These are phyloP conservation scores for Anthoceros angustus DNA, from an alignment of 225 moss, liverwort and hornwort species.

Conservation along the genomic window DNA sequence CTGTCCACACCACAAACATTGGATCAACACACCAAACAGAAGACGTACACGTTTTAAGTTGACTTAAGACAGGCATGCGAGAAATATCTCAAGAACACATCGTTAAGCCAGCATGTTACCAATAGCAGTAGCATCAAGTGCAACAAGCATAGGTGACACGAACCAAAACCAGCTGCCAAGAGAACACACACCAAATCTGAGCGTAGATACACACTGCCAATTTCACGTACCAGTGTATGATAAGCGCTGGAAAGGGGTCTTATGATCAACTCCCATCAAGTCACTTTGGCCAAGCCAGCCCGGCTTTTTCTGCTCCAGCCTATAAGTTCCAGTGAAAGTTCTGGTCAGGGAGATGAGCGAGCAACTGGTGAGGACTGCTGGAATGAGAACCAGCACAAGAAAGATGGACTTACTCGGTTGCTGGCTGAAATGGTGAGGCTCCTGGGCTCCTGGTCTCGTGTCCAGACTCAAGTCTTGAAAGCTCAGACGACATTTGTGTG, in stretches of 20 bases:
- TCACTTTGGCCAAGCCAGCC: neutral
- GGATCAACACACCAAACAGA: neutral
- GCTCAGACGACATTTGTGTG: conserved; percentile 1
- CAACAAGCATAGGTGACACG: too few relatives aligned
- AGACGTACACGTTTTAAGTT: too few relatives aligned
- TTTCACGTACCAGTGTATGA: neutral
- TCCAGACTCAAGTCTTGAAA: conserved; percentile 7
- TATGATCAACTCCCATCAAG: neutral
- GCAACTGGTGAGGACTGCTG: neutral
- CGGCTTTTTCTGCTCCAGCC: neutral
- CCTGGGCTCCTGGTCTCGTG: conserved; percentile 2
- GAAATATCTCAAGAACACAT: too few relatives aligned
- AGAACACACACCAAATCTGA: too few relatives aligned
- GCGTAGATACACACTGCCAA: too few relatives aligned
- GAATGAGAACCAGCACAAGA: neutral
- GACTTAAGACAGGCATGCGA: too few relatives aligned
- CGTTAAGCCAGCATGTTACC: too few relatives aligned
- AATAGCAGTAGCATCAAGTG: too few relatives aligned
- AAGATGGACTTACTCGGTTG: neutral
- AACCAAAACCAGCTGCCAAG: too few relatives aligned
- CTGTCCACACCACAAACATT: neutral
- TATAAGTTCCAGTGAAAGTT: neutral
- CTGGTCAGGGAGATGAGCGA: too few relatives aligned
- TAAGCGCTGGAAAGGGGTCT: neutral
- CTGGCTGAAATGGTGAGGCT: neutral